These are phyloP conservation scores for Aspergillus funiculosus DNA, from an alignment of 495 filamentous ascomycete species.

Conservation along the genomic window DNA sequence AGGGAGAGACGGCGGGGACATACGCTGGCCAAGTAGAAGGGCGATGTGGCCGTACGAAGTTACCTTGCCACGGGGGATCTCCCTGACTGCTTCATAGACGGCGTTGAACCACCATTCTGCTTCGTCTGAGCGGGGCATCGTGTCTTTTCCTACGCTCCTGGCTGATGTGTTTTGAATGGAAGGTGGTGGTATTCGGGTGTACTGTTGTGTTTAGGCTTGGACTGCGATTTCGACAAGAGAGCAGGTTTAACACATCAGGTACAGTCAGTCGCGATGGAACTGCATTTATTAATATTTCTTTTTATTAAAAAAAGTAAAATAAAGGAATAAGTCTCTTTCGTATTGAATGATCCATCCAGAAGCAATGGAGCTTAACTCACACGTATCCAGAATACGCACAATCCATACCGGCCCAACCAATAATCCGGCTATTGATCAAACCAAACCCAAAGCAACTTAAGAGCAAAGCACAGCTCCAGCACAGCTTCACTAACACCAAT, in stretches of 20 bases:
- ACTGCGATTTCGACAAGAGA: no score
- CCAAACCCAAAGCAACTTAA: no score
- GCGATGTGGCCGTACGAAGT: constrained; percentile 91
- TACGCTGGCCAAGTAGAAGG: constrained; percentile 70
- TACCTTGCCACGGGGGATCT: constrained; percentile 76
- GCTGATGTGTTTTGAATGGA: no score
- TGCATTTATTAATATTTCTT: no score
- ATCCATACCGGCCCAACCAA: not conserved
- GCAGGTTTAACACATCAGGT: no score
- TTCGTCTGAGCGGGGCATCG: constrained; percentile 75
- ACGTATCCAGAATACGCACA: not conserved
- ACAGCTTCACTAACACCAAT: not conserved
- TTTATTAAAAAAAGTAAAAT: no score
- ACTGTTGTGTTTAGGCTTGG: not conserved
- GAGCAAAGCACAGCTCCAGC: no score
- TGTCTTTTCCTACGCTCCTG: no score
- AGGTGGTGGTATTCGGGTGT: not conserved
- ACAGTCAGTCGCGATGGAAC: no score
- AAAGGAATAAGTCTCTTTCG: no score
- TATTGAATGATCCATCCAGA: no score
- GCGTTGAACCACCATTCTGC: constrained; percentile 76
- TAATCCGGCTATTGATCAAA: not conserved
- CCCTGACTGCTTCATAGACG: constrained; percentile 76
- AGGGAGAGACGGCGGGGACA: constrained; percentile 21
- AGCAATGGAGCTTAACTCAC: not conserved